phyloP scores from a whole-genome alignment of 495 filamentous ascomycete genomes.

The Aspergillus ellipticus region DNA sequence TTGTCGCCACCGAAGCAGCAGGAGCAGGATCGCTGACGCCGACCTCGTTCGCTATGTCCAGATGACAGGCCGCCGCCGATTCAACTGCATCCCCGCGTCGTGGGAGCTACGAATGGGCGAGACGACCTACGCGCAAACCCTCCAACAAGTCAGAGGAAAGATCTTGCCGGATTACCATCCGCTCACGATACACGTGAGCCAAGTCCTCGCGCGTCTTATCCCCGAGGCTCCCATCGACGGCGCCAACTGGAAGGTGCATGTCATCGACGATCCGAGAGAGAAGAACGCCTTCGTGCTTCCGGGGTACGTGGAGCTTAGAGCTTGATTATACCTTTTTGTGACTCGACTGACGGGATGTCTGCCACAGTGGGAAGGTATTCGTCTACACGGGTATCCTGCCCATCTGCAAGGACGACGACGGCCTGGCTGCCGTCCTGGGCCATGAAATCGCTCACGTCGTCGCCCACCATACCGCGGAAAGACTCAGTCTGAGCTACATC shows the following conservation, averaged over 20 bases:
- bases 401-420: slow-evolving; percentile 66
- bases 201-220: slow-evolving; percentile 69
- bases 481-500: slow-evolving; percentile 61
- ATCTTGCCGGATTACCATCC: slow-evolving; percentile 54
- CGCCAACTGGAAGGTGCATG: slow-evolving; percentile 76
- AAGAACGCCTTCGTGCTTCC: slow-evolving; percentile 89
- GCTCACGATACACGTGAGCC: slow-evolving; percentile 52
- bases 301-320: no score
- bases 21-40: no score
- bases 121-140: slow-evolving; percentile 47
- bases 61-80: slow-evolving; percentile 71
- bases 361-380: slow-evolving; percentile 75
- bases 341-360: not conserved
- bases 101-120: slow-evolving; percentile 52
- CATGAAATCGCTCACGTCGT: slow-evolving; percentile 96
- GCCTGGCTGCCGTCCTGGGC: slow-evolving; percentile 77
- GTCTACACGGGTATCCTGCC: slow-evolving; percentile 82
- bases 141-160: slow-evolving; percentile 42
- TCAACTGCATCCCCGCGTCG: slow-evolving; percentile 67
- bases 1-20: not conserved
- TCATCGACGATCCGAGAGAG: slow-evolving; percentile 64
- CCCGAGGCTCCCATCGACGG: slow-evolving; percentile 60
- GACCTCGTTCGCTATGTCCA: slow-evolving; percentile 10
- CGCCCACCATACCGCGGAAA: slow-evolving; percentile 74
- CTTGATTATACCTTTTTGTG: not conserved